Conservation (phyloP, 2,329 filamentous ascomycete species). For the Stagonosporopsis chrysanthemi region DNA sequence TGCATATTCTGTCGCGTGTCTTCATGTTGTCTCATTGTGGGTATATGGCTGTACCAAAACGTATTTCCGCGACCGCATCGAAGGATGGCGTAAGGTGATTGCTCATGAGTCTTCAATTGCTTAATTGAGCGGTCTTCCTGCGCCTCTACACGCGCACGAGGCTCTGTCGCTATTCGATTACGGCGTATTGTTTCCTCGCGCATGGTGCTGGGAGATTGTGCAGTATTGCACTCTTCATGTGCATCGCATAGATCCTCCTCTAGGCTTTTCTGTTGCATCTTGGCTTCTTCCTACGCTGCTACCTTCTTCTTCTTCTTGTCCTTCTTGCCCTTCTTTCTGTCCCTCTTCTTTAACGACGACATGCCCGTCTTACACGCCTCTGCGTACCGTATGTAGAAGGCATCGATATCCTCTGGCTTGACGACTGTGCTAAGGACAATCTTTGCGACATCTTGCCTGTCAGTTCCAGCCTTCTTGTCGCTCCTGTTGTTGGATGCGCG, state of each 20-base stretch:
- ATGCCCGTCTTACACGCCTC: constrained; percentile 91
- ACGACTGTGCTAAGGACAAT: constrained; percentile 86
- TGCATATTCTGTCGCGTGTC: not conserved
- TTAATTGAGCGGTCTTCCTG: constrained; percentile 4
- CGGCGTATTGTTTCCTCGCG: not conserved
- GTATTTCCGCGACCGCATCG: not conserved
- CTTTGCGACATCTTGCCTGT: constrained; percentile 60
- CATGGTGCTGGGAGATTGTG: not conserved
- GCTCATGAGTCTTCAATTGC: not conserved
- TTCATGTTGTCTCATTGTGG: constrained; percentile 14
- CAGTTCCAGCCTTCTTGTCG: constrained; percentile 55
- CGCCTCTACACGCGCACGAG: not conserved
- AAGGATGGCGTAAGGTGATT: not conserved
- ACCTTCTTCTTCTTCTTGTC: constrained; percentile 74
- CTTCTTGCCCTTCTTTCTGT: constrained; percentile 84
- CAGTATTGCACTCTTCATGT: not conserved
- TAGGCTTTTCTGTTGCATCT: too few relatives aligned
- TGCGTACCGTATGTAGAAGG: constrained; percentile 84
- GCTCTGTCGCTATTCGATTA: not conserved
- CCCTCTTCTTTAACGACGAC: constrained; percentile 88
- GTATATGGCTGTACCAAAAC: constrained; percentile 17
- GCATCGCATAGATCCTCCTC: not conserved
- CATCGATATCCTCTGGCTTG: constrained; percentile 74
- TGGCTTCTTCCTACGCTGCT: constrained; percentile 24
- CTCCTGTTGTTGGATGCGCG: constrained; percentile 80